Evolutionary conservation across 108 stramenopile species (phyloP).

Genomic region (Skeletonema potamos): DNA sequence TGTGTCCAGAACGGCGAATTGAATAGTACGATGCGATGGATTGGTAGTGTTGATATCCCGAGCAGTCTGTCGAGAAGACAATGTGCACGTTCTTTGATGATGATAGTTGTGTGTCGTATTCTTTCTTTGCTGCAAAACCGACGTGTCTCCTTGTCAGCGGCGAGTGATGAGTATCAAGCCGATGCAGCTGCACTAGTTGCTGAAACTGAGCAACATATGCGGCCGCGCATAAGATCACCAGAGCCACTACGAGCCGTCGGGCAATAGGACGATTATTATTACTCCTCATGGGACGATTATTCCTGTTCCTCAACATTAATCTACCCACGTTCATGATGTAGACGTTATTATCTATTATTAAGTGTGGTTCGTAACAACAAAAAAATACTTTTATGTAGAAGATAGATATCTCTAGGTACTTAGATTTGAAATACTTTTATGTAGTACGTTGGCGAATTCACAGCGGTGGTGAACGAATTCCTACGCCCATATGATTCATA

Average conservation of each 20-base stretch:
- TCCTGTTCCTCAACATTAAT: too few species aligned
- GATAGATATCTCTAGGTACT: too few species aligned
- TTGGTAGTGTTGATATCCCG: constrained; percentile 92
- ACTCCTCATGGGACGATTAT: too few species aligned
- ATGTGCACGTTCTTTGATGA: constrained; percentile 36
- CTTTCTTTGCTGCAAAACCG: not conserved
- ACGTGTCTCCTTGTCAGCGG: not conserved
- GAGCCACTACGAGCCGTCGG: not conserved
- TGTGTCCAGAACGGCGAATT: constrained; percentile 60
- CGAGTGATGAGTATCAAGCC: not conserved
- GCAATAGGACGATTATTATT: too few species aligned
- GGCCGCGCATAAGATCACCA: not conserved
- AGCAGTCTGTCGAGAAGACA: constrained; percentile 87
- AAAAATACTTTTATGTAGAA: too few species aligned
- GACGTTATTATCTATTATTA: too few species aligned
- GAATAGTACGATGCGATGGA: constrained; percentile 84
- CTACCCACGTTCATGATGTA: too few species aligned
- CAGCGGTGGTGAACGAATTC: too few species aligned
- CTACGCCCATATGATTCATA: too few species aligned
- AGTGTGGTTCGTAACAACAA: too few species aligned
- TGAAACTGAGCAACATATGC: not conserved
- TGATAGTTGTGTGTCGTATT: not conserved
- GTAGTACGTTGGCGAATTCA: too few species aligned
- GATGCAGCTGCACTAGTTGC: not conserved
- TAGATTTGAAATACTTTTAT: too few species aligned